Evolutionary conservation across 1,139 yeast genomes (phyloP).

Genomic region (Kodamaea alishanica): DNA sequence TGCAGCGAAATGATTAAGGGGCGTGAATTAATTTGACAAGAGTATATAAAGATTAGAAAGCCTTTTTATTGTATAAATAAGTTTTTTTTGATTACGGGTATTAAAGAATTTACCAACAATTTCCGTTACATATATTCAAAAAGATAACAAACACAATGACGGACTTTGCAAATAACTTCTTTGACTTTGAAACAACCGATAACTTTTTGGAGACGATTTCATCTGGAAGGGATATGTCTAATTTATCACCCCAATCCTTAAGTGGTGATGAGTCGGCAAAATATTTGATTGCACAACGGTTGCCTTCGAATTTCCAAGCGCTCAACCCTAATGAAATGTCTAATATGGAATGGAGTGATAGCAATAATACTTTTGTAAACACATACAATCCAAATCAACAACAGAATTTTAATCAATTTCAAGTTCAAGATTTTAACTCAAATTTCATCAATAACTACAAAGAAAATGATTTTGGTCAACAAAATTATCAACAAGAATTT

Average conservation of each 20-base stretch:
- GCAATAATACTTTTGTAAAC: not conserved
- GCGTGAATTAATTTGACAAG: too few relatives aligned
- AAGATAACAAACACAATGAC: slow-evolving; percentile 10
- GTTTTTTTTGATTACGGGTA: too few relatives aligned
- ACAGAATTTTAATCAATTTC: not conserved
- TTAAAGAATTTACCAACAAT: too few relatives aligned
- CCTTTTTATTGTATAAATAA: too few relatives aligned
- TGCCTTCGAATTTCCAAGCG: not conserved
- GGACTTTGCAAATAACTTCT: slow-evolving; percentile 19
- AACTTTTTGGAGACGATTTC: slow-evolving; percentile 32
- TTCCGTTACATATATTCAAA: too few relatives aligned
- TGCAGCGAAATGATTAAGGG: too few relatives aligned
- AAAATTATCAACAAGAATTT: too few relatives aligned
- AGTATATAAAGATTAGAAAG: too few relatives aligned
- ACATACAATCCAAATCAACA: not conserved
- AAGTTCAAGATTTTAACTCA: too few relatives aligned
- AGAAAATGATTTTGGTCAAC: too few relatives aligned
- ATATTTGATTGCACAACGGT: slow-evolving; percentile 3
- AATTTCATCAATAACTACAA: too few relatives aligned
- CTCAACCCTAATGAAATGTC: not conserved
- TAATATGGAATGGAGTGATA: slow-evolving; percentile 6
- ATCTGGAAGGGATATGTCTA: slow-evolving; percentile 18
- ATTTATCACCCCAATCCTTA: slow-evolving; percentile 16
- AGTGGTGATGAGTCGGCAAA: slow-evolving; percentile 14
- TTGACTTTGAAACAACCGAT: slow-evolving; percentile 36